Percentiles rank a stretch among this genome's conserved stretches.
phyloP scores from a whole-genome alignment of 2,329 filamentous ascomycete genomes.

The Sporothrix brasiliensis region DNA sequence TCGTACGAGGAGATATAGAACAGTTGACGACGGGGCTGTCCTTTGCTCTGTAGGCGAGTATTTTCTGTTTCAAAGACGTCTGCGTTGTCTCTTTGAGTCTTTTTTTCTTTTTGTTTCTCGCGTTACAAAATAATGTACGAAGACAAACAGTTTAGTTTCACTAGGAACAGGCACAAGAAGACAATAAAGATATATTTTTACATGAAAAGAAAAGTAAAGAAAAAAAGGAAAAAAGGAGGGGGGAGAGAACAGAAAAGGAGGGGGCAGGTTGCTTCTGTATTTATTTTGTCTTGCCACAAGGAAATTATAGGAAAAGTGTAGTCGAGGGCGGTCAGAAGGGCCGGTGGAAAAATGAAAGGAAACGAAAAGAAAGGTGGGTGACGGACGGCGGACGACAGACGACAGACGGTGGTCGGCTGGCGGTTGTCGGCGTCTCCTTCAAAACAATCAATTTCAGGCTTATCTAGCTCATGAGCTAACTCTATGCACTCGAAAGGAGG shows the following conservation, averaged over 20 bases:
- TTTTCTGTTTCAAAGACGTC: not conserved
- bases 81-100: not conserved
- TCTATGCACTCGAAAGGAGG: not conserved
- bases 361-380: not conserved
- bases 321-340: constrained; percentile 12
- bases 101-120: not conserved
- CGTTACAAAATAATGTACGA: constrained; percentile 17
- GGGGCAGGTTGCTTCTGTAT: constrained; percentile 16
- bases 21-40: not conserved
- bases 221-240: not conserved
- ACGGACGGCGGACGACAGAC: not conserved
- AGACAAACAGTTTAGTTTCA: not conserved
- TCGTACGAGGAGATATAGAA: not conserved
- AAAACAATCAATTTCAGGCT: not conserved
- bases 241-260: not conserved
- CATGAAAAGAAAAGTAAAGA: not conserved
- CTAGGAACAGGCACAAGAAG: constrained; percentile 17
- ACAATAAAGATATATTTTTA: not conserved
- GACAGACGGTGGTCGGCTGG: constrained; percentile 1
- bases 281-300: constrained; percentile 4
- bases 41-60: not conserved
- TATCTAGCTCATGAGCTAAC: constrained; percentile 21
- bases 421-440: constrained; percentile 1
- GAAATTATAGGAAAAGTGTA: constrained; percentile 2
- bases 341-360: not conserved